Conservation (phyloP, 1,284 basidiomycete genomes). For the Ganoderma leucocontextum region DNA sequence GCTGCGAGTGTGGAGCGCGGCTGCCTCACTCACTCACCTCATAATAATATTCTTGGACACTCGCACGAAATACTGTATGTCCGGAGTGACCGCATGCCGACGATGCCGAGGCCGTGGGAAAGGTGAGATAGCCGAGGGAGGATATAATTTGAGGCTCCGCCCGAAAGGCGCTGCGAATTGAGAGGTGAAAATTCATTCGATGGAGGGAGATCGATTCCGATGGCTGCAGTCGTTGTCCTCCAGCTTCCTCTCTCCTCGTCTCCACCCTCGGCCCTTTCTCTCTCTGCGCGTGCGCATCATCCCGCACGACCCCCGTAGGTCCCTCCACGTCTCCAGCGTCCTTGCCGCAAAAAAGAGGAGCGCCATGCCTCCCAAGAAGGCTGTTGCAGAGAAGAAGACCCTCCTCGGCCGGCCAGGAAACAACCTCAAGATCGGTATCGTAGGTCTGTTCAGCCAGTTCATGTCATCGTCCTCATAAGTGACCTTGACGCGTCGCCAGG, state of each 20-base stretch:
- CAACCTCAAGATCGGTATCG: slow-evolving; percentile 96
- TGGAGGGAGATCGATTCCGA: slow-evolving; percentile 36
- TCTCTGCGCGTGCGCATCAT: slow-evolving; percentile 23
- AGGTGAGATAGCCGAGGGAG: slow-evolving; percentile 13
- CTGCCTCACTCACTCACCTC: neutral
- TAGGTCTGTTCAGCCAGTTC: slow-evolving; percentile 70
- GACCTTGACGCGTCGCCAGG: slow-evolving; percentile 52
- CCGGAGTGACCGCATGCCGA: slow-evolving; percentile 30
- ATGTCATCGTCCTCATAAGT: slow-evolving; percentile 28
- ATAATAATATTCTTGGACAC: neutral
- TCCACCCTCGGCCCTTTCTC: slow-evolving; percentile 21
- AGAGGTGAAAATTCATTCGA: slow-evolving; percentile 54
- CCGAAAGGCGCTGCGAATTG: neutral
- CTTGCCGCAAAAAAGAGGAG: slow-evolving; percentile 48
- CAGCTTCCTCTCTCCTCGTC: slow-evolving; percentile 26
- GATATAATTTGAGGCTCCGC: slow-evolving; percentile 24
- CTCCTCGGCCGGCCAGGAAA: slow-evolving; percentile 91
- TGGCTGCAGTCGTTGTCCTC: slow-evolving; percentile 25
- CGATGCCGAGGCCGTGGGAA: slow-evolving; percentile 23
- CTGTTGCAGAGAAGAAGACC: slow-evolving; percentile 81
- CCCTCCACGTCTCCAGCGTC: slow-evolving; percentile 36
- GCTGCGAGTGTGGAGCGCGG: neutral
- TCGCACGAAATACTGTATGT: neutral
- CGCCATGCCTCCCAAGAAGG: slow-evolving; percentile 90
- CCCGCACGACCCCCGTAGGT: slow-evolving; percentile 29